Percentiles rank a stretch among this genome's conserved stretches.
Conservation (phyloP, 2,329 filamentous ascomycete genomes). For the Fusarium papillatum region DNA sequence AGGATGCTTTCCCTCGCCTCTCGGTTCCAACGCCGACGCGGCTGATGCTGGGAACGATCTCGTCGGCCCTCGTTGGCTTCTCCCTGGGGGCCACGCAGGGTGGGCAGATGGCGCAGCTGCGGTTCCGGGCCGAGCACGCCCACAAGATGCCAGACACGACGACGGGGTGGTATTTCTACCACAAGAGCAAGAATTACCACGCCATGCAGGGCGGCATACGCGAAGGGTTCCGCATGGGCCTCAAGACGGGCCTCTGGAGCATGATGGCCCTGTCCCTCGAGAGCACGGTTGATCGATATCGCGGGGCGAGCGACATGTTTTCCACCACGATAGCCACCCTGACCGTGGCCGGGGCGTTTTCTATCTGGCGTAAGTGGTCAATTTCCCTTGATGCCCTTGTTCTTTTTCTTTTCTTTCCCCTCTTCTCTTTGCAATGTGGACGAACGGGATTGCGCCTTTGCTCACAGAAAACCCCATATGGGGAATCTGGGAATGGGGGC, state of each 20-base stretch:
- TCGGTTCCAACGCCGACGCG: constrained; percentile 76
- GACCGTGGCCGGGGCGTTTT: constrained; percentile 88
- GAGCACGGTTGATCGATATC: constrained; percentile 84
- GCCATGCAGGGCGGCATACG: constrained; percentile 82
- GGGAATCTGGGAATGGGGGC: constrained; percentile 28
- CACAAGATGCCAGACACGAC: constrained; percentile 89
- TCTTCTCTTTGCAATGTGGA: constrained; percentile 16
- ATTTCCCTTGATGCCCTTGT: not conserved
- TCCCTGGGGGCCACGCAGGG: constrained; percentile 80
- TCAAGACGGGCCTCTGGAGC: constrained; percentile 79
- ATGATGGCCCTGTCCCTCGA: constrained; percentile 85
- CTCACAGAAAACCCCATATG: constrained; percentile 28
- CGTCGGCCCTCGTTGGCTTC: constrained; percentile 78
- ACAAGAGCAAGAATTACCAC: constrained; percentile 97
- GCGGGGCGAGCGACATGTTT: constrained; percentile 79
- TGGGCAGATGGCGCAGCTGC: constrained; percentile 79
- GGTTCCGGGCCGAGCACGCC: constrained; percentile 95
- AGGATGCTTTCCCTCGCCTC: constrained; percentile 59
- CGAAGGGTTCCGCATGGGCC: constrained; percentile 83
- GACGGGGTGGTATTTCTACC: constrained; percentile 97
- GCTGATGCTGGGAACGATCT: constrained; percentile 72
- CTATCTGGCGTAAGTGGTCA: constrained; percentile 79
- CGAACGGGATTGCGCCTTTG: constrained; percentile 23
- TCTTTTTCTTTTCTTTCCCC: not conserved
- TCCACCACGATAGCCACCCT: constrained; percentile 88